Base-by-base conservation (phyloP, 2,329 filamentous ascomycete species). In the Alternaria tenuissima region DNA sequence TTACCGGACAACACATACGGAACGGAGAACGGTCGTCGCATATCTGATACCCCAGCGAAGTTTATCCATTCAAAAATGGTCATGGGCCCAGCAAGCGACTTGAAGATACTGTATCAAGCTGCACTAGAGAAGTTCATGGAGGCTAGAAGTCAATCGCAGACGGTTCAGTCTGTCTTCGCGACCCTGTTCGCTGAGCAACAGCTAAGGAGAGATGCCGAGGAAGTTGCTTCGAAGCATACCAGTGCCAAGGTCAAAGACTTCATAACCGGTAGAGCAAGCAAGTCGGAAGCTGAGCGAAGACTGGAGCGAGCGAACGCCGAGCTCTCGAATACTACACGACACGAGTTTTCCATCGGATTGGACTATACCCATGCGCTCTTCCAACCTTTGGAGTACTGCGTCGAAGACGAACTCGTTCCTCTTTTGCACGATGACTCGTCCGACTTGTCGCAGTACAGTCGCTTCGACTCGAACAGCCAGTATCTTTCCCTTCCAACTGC, bases 121-220 rank as follows among this genome's bases (percentile, higher is more conserved):
- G 79, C 82, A 5, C 59, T 82, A 26, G 51, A 65, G 55, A 79
- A 80, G 30, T 76, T 80, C 7, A 71, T 66, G 64, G 74, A 65
- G 52, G 70, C 65, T 56, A 71, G 62, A 36, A 76, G 72, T 44
- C 75, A 75, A 36, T 62, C 62, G 20, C 67, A 64, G 30, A 76
- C 70, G 5, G 79, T 83, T 51, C 80, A 84, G 64, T 76, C 80
- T 26, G 78, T 83, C 3, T 78, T 87, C 49, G 78, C 83, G 1
- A 80, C 81, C 34, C 81, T 88, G 22, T 87, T 84, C 55, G 84
- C 82, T 22, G 81, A 85, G 47, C 86, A 87, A 63, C 84, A 87
- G 68, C 79, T 83, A 41, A 71, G 81, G 32, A 78, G 86, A 34
- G 80, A 85, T 59, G 65, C 62, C 3, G 74, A 80, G 52, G 76